Base-by-base conservation (phyloP, 805 yeast species). In the Yarrowia divulgata region DNA sequence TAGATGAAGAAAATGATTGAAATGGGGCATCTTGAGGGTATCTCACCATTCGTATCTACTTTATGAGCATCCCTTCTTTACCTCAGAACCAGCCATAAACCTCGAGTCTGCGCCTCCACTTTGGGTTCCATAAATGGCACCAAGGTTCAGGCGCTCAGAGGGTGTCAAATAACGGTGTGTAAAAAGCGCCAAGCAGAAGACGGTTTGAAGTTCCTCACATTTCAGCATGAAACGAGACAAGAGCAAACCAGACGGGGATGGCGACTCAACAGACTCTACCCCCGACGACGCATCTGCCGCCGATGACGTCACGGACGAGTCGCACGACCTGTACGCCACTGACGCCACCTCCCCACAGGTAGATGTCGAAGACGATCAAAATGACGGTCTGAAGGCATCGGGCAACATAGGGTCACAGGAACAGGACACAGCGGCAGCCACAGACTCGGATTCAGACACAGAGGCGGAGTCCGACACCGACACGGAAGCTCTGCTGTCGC, bases 281-380 rank as follows among this genome's bases (percentile, higher is more conserved):
- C 63, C 63, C 14, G 63, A 57, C 63, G 63, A 57, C 23, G 5
- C 63, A 2, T 29, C 63, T 37, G 63, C 62, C 62, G 23, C 35
- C 5, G 62, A 54, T 34, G 58, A 55, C 46, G 10, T 10, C 19
- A 5, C 46, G 14, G 62, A 57, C 48, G 63, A 57, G 16, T 7
- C 32, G 1, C 37, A 23, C 29, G 63, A 57, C 29, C 19, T 8
- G 48, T 40, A 57, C 46, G 63, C 63, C 48, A 57, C 63, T 16
- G 63, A 57, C 63, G 63, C 63, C 63, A 57, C 63, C 63, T 57
- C 63, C 12, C 60, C 60, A 14, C 60, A 54, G 34, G 58, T 35
- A 23, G 57, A 52, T 18, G 29, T 8, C n/a, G 45, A 54, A 19
- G 60, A 8, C 35, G 60, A 54, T 54, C 60, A 39, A 7, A 39